These are phyloP conservation scores for Spongiforma sp. DNA, from an alignment of 1,284 basidiomycete species.

Conservation along the genomic window DNA sequence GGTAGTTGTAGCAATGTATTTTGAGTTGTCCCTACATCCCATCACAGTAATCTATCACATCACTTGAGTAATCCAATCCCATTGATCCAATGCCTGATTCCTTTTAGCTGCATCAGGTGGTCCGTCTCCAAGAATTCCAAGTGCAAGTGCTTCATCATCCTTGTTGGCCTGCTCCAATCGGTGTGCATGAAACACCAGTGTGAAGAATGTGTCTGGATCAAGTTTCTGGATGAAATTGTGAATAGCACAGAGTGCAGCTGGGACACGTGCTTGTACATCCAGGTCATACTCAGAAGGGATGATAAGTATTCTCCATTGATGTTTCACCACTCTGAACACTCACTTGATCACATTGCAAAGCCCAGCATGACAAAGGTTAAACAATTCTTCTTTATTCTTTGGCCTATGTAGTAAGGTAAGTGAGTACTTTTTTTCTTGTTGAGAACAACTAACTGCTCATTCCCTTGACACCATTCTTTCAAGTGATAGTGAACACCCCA, in stretches of 20 bases:
- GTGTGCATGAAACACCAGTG: neutral
- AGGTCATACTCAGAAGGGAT: conserved; percentile 33
- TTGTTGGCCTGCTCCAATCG: neutral
- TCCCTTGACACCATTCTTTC: neutral
- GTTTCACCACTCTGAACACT: neutral
- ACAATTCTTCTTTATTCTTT: conserved; percentile 42
- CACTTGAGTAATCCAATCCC: conserved; percentile 16
- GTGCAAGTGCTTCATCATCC: neutral
- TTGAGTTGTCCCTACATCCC: neutral
- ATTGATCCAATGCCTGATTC: neutral
- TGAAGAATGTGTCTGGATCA: neutral
- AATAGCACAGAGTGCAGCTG: conserved; percentile 36
- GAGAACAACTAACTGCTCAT: neutral
- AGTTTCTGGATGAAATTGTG: conserved; percentile 29
- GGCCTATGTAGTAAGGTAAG: neutral
- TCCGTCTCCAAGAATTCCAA: conserved; percentile 4
- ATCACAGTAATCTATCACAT: conserved; percentile 20
- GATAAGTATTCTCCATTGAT: neutral
- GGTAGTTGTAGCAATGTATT: neutral
- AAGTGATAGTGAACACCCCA: neutral
- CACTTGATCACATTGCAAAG: conserved; percentile 40
- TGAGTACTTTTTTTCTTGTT: neutral
- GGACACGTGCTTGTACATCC: conserved; percentile 38
- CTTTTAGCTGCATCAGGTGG: conserved; percentile 8
- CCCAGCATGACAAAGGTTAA: conserved; percentile 46